A percentile compares a stretch with the other conserved stretches of the same genome.
Conservation (phyloP, 768 basidiomycete genomes). For the Mycena alexandri region DNA sequence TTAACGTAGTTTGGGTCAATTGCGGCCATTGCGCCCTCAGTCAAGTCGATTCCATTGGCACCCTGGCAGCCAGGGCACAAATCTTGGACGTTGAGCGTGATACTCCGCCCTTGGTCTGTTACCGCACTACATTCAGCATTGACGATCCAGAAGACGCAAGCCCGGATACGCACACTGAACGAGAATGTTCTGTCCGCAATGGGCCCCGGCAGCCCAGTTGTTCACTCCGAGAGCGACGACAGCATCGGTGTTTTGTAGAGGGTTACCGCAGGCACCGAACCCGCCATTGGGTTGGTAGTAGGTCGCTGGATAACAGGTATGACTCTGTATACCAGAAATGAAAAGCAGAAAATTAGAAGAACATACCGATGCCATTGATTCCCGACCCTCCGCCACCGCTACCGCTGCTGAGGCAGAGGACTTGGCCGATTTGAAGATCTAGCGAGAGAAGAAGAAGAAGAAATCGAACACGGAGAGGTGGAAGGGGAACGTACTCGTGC, state of each 20-base stretch:
- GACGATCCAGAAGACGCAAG: neutral
- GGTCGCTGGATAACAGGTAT: slow-evolving; percentile 8
- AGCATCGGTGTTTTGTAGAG: neutral
- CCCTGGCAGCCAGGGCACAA: slow-evolving; percentile 32
- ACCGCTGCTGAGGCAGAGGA: too few species aligned
- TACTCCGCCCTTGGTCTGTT: slow-evolving; percentile 9
- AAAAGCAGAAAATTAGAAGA: too few species aligned
- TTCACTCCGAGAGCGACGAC: neutral
- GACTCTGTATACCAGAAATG: too few species aligned
- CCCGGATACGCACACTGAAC: slow-evolving; percentile 11
- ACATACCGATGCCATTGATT: too few species aligned
- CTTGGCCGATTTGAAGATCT: too few species aligned
- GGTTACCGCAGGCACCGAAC: slow-evolving; percentile 13
- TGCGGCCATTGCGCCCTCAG: slow-evolving; percentile 28
- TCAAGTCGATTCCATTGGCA: slow-evolving; percentile 23
- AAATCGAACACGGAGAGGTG: too few species aligned
- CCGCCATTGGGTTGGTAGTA: slow-evolving; percentile 30
- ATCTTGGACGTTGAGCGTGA: slow-evolving; percentile 17
- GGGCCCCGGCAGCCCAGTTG: slow-evolving; percentile 17
- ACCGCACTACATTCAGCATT: neutral
- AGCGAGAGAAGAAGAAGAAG: too few species aligned
- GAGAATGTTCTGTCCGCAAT: slow-evolving; percentile 20
- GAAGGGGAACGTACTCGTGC: too few species aligned
- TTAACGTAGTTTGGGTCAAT: slow-evolving; percentile 21
- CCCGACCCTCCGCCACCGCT: too few species aligned